Evolutionary conservation across 2,329 filamentous ascomycete species (phyloP), one percentile per base, ranked within the genome.

Genomic region (Aspergillus awamori): DNA sequence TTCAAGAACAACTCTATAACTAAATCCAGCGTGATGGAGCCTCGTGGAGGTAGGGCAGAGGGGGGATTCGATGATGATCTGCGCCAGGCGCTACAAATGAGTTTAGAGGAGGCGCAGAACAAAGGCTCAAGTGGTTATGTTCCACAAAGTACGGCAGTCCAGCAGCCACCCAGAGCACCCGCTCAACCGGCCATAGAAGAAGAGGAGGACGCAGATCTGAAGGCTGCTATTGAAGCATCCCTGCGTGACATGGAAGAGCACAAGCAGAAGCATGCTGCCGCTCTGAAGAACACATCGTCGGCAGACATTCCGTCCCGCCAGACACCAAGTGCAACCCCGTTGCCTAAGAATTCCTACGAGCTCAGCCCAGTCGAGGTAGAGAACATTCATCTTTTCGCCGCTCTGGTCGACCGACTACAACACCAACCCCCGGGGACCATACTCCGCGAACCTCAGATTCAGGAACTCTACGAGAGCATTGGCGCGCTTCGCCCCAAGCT

Each of bases 221-320:
- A 95, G 74, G 93, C 94, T 26, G 95, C 95, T 4, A 98, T 99
- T 73, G 94, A 93, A 38, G 93, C 96, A 17, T 98, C 95, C 5
- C 76, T 99, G 61, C 90, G 91, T 24, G 95, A 99, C 72, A 97
- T 98, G 92, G 95, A 99, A 77, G 91, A 97, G 76, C 94, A 99
- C 75, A 98, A 99, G 82, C 90, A 94, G 78, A 89, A 88, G 68
- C 93, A 98, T 74, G 87, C 93, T 1, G 91, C 90, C 5, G 88
- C 87, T 2, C 84, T 98, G 69, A 96, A 95, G 74, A 87, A 92
- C 71, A 92, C 95, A 63, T 86, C 89, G 1, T 84, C 85, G 0
- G 83, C 81, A 39, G 79, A 83, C 1, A 79, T 81, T 26, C 77
- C 81, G 15, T 75, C 81, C 3, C 75, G 80, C 2, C 77, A 82